These are phyloP conservation scores for Naganishia friedmannii DNA, from an alignment of 768 basidiomycete genomes.

Conservation along the genomic window DNA sequence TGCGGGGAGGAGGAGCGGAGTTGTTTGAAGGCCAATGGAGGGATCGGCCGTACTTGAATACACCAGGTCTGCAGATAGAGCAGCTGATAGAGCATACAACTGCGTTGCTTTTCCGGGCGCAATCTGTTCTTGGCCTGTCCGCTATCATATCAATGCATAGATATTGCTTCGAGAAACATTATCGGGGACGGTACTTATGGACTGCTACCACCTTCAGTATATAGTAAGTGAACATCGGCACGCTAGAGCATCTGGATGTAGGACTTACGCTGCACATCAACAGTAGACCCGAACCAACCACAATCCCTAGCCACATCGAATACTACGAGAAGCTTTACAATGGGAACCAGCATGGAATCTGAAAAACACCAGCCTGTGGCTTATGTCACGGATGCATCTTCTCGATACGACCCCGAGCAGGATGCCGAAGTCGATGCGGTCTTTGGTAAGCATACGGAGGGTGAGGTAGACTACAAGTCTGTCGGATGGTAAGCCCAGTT, in stretches of 20 bases:
- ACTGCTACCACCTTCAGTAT: neutral
- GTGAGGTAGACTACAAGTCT: slow-evolving; percentile 38
- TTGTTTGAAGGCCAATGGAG: neutral
- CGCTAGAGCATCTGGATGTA: neutral
- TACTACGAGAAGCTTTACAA: neutral
- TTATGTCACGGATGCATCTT: slow-evolving; percentile 14
- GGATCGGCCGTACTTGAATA: neutral
- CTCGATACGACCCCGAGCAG: neutral
- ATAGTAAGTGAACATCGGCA: neutral
- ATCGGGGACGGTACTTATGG: neutral
- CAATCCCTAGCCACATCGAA: slow-evolving; percentile 1
- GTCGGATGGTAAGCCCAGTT: slow-evolving; percentile 40
- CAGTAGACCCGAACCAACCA: neutral
- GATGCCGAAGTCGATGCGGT: slow-evolving; percentile 39
- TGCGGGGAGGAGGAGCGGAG: slow-evolving; percentile 1
- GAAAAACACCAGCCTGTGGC: neutral
- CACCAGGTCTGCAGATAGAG: neutral
- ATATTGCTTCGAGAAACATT: neutral
- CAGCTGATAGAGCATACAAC: neutral
- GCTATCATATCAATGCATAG: neutral
- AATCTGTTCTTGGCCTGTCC: neutral
- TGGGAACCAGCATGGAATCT: slow-evolving; percentile 5
- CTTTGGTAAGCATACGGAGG: slow-evolving; percentile 37
- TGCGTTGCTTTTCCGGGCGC: slow-evolving; percentile 3
- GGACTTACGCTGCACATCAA: neutral